Evolutionary conservation across 2,329 filamentous ascomycete genomes (phyloP), one percentile per base, ranked within the genome.

Genomic region (Aspergillus sp.): DNA sequence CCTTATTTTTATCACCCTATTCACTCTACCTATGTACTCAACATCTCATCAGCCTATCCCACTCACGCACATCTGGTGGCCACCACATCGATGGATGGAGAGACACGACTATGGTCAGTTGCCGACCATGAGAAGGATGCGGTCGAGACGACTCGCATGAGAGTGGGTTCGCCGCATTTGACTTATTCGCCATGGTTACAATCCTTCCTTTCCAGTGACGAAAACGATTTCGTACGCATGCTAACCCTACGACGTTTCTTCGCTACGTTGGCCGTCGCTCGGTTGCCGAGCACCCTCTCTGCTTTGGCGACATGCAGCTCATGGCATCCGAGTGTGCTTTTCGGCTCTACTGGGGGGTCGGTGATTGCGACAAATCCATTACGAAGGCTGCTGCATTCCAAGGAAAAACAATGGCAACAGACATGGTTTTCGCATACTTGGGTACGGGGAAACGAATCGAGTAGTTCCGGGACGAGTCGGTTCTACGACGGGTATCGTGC

Each of bases 381-480:
- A 37, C 74, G 77, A 9, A 78, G 80, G 44, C 68, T 84, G 3
- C 61, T 82, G 17, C 79, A 81, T 55, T 69, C 75, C 14, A 85
- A 83, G 61, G 76, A 77, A 9, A 72, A 75, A 8, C 77, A 80
- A 11, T 84, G 77, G 74, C 77, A 84, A 57, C 82, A 84, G 61
- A 79, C 73, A 6, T 85, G 84, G 81, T 86, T 86, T 62, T 69
- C 74, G 23, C 83, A 86, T 63, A 82, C 86, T 55, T 87, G 83
- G 82, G 67, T 68, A 5, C 70, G 63, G 0, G 67, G 65, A 5
- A 60, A 68, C 9, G 62, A 68, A 6, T 52, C 52, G 8, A 58
- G 63, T 24, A 67, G 70, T 8, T 47, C 72, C 1, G 76, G 76
- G 15, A 67, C 69, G 21, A 77, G 75, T 62, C 73, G 76, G 24